phyloP scores from a whole-genome alignment of 805 yeast genomes.

The Candida alai region DNA sequence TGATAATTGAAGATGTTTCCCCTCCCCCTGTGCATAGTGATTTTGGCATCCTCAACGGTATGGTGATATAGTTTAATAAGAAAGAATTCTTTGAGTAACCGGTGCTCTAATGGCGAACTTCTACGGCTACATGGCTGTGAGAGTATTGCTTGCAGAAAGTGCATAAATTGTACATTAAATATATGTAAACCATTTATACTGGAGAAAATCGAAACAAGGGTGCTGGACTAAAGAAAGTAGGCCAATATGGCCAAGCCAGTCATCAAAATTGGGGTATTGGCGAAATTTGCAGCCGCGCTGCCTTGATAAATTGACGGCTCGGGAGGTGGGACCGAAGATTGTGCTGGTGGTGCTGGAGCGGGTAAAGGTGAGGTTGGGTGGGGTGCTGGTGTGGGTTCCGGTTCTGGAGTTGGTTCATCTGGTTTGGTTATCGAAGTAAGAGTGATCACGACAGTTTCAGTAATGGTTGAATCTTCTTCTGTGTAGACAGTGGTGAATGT shows the following conservation, averaged over 20 bases:
- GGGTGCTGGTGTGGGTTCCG: constrained; percentile 1
- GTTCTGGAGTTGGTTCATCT: not conserved
- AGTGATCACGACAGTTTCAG: no score
- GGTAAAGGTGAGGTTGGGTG: not conserved
- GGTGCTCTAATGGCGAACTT: no score
- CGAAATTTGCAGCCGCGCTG: not conserved
- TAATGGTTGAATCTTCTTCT: constrained; percentile 1
- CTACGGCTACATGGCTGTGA: no score
- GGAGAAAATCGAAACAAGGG: not conserved
- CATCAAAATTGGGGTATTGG: not conserved
- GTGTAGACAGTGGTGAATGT: not conserved
- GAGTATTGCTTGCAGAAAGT: no score
- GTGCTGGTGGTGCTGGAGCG: constrained; percentile 2
- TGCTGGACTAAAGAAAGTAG: not conserved
- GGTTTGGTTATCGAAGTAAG: not conserved
- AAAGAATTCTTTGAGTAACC: not conserved
- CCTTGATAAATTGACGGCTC: not conserved
- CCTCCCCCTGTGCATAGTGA: constrained; percentile 37
- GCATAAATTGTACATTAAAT: not conserved
- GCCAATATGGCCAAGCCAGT: not conserved
- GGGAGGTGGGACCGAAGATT: not conserved
- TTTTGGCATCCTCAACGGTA: constrained; percentile 51
- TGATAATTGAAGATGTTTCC: no score
- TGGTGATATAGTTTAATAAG: constrained; percentile 17
- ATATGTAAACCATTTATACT: not conserved